Evolutionary conservation across 352 stramenopile species (phyloP), one percentile per base, ranked within the genome.

Genomic region (Phytophthora cryptogea): DNA sequence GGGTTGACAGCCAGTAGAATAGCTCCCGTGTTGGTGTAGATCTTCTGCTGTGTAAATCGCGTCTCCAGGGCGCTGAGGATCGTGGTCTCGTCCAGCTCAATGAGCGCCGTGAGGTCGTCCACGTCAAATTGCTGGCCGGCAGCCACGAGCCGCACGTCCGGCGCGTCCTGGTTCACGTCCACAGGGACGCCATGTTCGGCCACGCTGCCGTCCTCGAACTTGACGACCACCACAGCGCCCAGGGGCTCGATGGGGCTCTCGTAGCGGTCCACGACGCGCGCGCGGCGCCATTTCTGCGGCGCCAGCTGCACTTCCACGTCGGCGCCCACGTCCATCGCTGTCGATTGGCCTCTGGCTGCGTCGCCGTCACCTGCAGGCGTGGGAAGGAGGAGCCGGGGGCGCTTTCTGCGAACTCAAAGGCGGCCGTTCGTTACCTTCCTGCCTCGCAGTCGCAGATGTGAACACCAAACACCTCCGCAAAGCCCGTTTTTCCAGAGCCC

Each of bases 1-100:
- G 86, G 86, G 61, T 96, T 96, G 17, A 94, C 83, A 1, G 87
- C 86, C 20, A 96, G 66, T 37, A 94, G 59, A 45, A 96, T 91
- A 5, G 81, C 73, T 47, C 84, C 84, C 3, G 86, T 90, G 58
- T 91, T 93, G 43, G 86, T 95, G 67, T 96, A 96, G 50, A 96
- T 92, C 49, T 87, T 88, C 30, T 90, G 59, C 37, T 81, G 72
- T 0, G 59, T 27, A 66, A 94, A 96, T 8, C 88, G 88, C 30
- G 58, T 69, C 47, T 92, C 80, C 16, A 95, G 75, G 26, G 83
- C 80, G 23, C 71, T 66, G 17, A 94, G 63, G 58, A 96, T 85
- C 20, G 61, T 72, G 35, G 52, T 74, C 56, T 94, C 85, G 53
- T 89, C 73, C 37, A 96, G 68, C 43, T 95, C 83, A 26, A 90